Percentiles rank a stretch among this genome's conserved stretches.
Evolutionary conservation across 768 basidiomycete species (phyloP).

Genomic region (Suillus tomentosus): DNA sequence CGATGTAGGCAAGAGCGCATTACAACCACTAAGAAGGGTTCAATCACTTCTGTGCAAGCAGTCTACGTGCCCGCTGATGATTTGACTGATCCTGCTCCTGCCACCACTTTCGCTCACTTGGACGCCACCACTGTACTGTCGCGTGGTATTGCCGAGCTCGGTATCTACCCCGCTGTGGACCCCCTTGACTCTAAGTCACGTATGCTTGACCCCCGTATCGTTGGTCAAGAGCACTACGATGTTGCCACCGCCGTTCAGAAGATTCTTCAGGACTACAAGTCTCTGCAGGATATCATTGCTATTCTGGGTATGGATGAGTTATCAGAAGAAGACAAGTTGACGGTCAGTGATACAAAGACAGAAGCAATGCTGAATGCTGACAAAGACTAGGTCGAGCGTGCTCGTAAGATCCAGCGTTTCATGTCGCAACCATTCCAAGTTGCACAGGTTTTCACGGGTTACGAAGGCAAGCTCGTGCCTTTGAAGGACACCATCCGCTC

Average conservation of each 20-base stretch:
- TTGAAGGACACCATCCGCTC: conserved; percentile 96
- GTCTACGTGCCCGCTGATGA: conserved; percentile 99
- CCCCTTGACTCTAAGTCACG: conserved; percentile 99
- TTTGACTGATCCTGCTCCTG: conserved; percentile 99
- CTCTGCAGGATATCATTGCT: conserved; percentile 98
- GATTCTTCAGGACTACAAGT: conserved; percentile 96
- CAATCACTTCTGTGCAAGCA: conserved; percentile 99
- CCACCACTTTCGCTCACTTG: conserved; percentile 99
- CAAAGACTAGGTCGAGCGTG: conserved; percentile 80
- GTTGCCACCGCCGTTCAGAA: conserved; percentile 97
- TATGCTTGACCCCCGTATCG: conserved; percentile 99
- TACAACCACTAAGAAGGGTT: conserved; percentile 99
- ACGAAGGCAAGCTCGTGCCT: conserved; percentile 95
- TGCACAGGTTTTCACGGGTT: conserved; percentile 99
- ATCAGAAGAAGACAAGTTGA: conserved; percentile 99
- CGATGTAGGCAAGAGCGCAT: conserved; percentile 93
- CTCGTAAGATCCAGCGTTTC: conserved; percentile 98
- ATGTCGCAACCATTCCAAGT: conserved; percentile 99
- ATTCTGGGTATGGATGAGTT: conserved; percentile 99
- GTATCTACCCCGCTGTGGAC: conserved; percentile 99
- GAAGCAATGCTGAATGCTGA: background rate
- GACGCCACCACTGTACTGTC: conserved; percentile 99
- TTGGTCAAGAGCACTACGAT: conserved; percentile 92
- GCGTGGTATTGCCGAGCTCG: conserved; percentile 97
- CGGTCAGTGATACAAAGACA: conserved; percentile 53